phyloP scores from a whole-genome alignment of 23 red algal species.

The Chondrus crispus region DNA sequence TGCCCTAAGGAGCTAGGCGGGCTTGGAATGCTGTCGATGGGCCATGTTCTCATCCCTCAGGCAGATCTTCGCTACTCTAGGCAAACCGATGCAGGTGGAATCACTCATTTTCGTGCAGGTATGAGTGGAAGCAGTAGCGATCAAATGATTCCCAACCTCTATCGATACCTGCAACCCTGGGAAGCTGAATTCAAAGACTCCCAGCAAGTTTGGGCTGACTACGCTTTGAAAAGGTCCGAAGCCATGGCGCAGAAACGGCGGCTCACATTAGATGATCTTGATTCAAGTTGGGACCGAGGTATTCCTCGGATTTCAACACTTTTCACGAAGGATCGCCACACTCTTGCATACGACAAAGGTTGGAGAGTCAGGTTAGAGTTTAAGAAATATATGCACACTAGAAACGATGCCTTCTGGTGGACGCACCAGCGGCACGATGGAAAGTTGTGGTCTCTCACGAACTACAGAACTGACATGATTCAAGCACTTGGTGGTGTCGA shows the following conservation, averaged over 20 bases:
- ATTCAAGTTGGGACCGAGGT: slow-evolving; percentile 93
- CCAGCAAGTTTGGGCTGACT: slow-evolving; percentile 92
- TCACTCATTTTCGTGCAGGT: slow-evolving; percentile 86
- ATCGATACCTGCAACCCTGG: slow-evolving; percentile 92
- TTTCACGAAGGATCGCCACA: slow-evolving; percentile 90
- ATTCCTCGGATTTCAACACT: slow-evolving; percentile 90
- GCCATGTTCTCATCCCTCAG: slow-evolving; percentile 93
- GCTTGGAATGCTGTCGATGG: slow-evolving; percentile 96
- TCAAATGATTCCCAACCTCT: slow-evolving; percentile 88
- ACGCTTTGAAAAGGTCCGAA: slow-evolving; percentile 81
- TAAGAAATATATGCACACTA: slow-evolving; percentile 74
- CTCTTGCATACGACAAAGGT: slow-evolving; percentile 92
- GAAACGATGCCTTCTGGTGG: slow-evolving; percentile 95
- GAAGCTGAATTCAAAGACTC: slow-evolving; percentile 90
- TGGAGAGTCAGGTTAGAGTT: slow-evolving; percentile 88
- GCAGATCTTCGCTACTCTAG: slow-evolving; percentile 74
- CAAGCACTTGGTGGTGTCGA: slow-evolving; percentile 97
- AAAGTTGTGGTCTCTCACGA: slow-evolving; percentile 84
- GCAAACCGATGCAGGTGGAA: slow-evolving; percentile 92
- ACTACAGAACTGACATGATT: slow-evolving; percentile 91
- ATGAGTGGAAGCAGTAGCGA: slow-evolving; percentile 64
- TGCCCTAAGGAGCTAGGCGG: slow-evolving; percentile 92
- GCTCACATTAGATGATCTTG: slow-evolving; percentile 90
- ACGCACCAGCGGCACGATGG: slow-evolving; percentile 94
- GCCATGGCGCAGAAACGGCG: slow-evolving; percentile 72